A percentile compares a stretch with the other conserved stretches of the same genome.
Conservation (phyloP, 2,329 filamentous ascomycete species). For the Hymenoscyphus linearis region DNA sequence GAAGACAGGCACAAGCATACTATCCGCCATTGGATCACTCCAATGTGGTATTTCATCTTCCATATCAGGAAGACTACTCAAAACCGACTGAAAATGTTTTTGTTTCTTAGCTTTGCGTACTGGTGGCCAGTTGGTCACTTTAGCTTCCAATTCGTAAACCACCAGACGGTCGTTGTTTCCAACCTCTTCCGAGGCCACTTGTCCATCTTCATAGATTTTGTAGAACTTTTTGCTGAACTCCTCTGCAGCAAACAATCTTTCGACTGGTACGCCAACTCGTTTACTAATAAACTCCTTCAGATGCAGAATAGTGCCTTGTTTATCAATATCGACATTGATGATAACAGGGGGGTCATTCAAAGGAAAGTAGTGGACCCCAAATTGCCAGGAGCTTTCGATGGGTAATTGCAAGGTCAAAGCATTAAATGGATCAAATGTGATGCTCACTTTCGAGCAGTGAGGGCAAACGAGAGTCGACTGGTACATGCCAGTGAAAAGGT, state of each 20-base stretch:
- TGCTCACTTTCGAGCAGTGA: constrained; percentile 87
- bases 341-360: constrained; percentile 64
- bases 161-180: constrained; percentile 55
- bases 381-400: constrained; percentile 75
- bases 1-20: constrained; percentile 65
- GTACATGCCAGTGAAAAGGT: constrained; percentile 96
- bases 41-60: constrained; percentile 45
- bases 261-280: constrained; percentile 57
- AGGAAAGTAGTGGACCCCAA: constrained; percentile 71
- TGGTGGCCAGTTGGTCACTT: constrained; percentile 71
- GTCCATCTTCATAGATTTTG: constrained; percentile 71
- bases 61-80: constrained; percentile 42
- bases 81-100: constrained; percentile 27
- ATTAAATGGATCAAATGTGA: constrained; percentile 97
- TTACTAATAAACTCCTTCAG: constrained; percentile 68
- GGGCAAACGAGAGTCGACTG: constrained; percentile 96
- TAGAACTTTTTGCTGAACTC: constrained; percentile 82
- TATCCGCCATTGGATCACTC: constrained; percentile 58
- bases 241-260: constrained; percentile 73
- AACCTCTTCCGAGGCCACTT: constrained; percentile 68
- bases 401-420: constrained; percentile 88
- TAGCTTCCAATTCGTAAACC: constrained; percentile 71
- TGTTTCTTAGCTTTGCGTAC: constrained; percentile 38
- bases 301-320: constrained; percentile 62
- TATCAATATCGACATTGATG: constrained; percentile 75